A percentile compares a stretch with the other conserved stretches of the same genome.
Evolutionary conservation across 805 yeast genomes (phyloP).

Genomic region (Candida chauliodis): DNA sequence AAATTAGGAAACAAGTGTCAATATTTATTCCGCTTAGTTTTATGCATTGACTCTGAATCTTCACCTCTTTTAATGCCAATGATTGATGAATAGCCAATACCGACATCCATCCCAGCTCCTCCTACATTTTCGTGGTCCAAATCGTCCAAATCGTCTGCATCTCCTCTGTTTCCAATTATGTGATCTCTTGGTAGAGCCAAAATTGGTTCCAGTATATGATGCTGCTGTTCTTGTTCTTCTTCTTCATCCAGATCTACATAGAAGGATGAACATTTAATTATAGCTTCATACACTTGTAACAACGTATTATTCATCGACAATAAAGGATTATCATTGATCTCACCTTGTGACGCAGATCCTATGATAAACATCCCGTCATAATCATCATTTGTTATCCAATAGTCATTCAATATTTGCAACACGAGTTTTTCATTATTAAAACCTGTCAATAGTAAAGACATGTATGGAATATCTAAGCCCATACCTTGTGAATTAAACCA

Average conservation of each 20-base stretch:
- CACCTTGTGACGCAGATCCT: background rate
- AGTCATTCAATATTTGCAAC: conserved; percentile 28
- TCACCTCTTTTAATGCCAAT: conserved; percentile 31
- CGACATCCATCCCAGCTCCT: conserved; percentile 41
- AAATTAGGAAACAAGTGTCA: background rate
- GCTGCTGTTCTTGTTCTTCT: conserved; percentile 16
- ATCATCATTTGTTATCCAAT: conserved; percentile 6
- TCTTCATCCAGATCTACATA: conserved; percentile 30
- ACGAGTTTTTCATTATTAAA: conserved; percentile 22
- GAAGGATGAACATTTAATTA: conserved; percentile 36
- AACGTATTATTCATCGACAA: conserved; percentile 5
- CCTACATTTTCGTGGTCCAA: conserved; percentile 12
- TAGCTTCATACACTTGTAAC: conserved; percentile 25
- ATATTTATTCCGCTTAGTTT: conserved; percentile 1
- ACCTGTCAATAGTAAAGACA: conserved; percentile 31
- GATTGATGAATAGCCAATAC: conserved; percentile 33
- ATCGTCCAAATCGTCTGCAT: conserved; percentile 35
- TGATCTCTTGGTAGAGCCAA: conserved; percentile 16
- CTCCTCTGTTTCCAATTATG: conserved; percentile 22
- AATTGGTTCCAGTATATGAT: conserved; percentile 17
- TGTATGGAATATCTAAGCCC: conserved; percentile 37
- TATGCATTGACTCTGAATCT: conserved; percentile 8
- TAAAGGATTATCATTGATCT: conserved; percentile 9
- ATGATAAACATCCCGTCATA: conserved; percentile 9
- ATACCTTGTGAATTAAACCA: conserved; percentile 20